A percentile compares a stretch with the other conserved stretches of the same genome.
phyloP scores from a whole-genome alignment of 257 asterid genomes.

The Knoxia roxburghii region DNA sequence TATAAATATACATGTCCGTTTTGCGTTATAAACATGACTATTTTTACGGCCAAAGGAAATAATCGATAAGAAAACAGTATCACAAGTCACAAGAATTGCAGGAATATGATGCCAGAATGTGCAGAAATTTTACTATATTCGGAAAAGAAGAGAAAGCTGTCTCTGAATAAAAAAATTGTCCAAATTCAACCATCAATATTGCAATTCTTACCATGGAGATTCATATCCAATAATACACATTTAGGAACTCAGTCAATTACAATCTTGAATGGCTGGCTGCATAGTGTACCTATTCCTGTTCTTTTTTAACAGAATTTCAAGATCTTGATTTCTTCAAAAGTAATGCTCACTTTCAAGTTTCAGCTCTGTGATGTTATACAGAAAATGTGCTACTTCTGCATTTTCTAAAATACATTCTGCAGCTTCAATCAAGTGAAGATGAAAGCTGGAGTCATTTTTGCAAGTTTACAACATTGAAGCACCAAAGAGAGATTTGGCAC shows the following conservation, averaged over 20 bases:
- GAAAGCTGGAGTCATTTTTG: background rate
- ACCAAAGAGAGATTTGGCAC: slow-evolving; percentile 43
- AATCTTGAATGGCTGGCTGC: background rate
- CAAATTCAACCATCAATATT: too few species aligned
- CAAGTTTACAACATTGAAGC: slow-evolving; percentile 55
- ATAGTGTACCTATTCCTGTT: background rate
- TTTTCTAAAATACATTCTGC: background rate
- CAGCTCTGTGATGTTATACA: too few species aligned
- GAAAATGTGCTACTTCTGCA: background rate
- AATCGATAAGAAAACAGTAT: too few species aligned
- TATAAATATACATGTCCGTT: too few species aligned
- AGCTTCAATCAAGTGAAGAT: background rate
- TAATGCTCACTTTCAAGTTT: background rate
- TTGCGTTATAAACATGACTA: too few species aligned
- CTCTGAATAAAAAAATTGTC: too few species aligned
- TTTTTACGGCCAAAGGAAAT: too few species aligned
- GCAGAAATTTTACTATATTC: too few species aligned
- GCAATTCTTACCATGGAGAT: background rate
- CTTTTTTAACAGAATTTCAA: background rate
- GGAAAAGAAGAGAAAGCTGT: too few species aligned
- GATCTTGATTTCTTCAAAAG: background rate
- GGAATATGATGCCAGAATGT: too few species aligned
- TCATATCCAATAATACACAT: background rate
- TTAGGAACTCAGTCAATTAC: background rate
- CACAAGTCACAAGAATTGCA: too few species aligned